These are phyloP conservation scores for Thelonectria olida DNA, from an alignment of 2,329 filamentous ascomycete genomes.

Conservation along the genomic window DNA sequence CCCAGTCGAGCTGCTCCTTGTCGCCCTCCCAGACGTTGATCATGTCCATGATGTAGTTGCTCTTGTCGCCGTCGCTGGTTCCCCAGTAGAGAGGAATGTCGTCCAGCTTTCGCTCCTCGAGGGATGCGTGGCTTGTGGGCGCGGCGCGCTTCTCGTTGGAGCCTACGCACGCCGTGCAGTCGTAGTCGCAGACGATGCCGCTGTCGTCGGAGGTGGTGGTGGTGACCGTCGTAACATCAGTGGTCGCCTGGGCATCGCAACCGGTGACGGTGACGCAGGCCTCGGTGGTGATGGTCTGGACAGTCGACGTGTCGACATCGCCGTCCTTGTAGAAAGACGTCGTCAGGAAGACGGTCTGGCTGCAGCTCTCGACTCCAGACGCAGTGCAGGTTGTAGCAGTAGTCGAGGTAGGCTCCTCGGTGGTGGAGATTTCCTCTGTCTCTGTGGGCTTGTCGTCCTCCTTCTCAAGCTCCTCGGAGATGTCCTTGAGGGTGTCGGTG, in stretches of 20 bases:
- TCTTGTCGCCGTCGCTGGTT: not conserved
- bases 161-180: slow-evolving; percentile 7
- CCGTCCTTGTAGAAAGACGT: slow-evolving; percentile 10
- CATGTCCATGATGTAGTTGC: not conserved
- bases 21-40: not conserved
- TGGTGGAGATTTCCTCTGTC: not conserved
- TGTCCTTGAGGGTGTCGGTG: slow-evolving; percentile 24
- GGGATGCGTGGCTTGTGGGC: not conserved
- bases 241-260: slow-evolving; percentile 7
- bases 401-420: not conserved
- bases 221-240: slow-evolving; percentile 2
- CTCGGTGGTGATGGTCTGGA: slow-evolving; percentile 9
- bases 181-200: slow-evolving; percentile 11
- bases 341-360: slow-evolving; percentile 3
- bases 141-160: not conserved
- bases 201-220: not conserved
- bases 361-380: not conserved
- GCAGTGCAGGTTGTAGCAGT: not conserved
- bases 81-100: not conserved
- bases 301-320: not conserved
- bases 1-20: not conserved
- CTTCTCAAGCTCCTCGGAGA: slow-evolving; percentile 14
- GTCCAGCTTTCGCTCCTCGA: not conserved
- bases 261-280: slow-evolving; percentile 5
- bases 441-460: slow-evolving; percentile 9